phyloP scores from a whole-genome alignment of 768 basidiomycete species.

The Phlebiopsis flavidoalba region DNA sequence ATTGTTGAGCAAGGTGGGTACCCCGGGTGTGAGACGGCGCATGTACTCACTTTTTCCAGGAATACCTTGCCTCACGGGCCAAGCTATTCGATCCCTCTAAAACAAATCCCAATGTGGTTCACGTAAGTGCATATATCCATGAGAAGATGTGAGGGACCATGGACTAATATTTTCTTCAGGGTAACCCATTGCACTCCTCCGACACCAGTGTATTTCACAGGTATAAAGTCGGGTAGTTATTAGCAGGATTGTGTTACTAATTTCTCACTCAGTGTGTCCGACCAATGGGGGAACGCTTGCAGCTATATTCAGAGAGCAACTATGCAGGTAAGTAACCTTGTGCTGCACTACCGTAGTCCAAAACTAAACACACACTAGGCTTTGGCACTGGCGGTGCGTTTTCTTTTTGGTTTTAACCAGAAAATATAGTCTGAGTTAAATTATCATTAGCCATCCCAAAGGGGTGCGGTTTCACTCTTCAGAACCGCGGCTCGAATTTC shows the following conservation, averaged over 20 bases:
- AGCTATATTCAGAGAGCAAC: conserved; percentile 87
- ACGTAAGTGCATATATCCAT: conserved; percentile 37
- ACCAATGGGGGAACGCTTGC: conserved; percentile 87
- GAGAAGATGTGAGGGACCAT: not conserved
- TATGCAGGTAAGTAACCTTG: conserved; percentile 54
- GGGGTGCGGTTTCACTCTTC: conserved; percentile 94
- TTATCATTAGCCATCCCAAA: conserved; percentile 68
- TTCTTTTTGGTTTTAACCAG: not conserved
- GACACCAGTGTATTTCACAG: conserved; percentile 96
- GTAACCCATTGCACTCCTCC: conserved; percentile 76
- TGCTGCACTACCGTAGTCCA: not conserved
- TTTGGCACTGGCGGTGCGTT: conserved; percentile 81
- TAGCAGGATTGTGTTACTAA: not conserved
- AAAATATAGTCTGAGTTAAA: not conserved
- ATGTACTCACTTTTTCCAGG: conserved; percentile 37
- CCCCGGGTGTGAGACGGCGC: not conserved
- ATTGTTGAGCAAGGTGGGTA: conserved; percentile 72
- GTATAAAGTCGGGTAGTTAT: conserved; percentile 30
- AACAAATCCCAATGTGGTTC: conserved; percentile 59
- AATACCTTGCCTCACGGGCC: conserved; percentile 79
- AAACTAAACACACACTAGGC: conserved; percentile 33
- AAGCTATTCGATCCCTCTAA: conserved; percentile 68
- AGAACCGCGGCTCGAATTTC: conserved; percentile 90
- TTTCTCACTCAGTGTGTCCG: conserved; percentile 48
- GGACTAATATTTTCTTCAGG: conserved; percentile 34